Conservation (phyloP, 352 stramenopile genomes). For the Globisporangium emineosum region DNA sequence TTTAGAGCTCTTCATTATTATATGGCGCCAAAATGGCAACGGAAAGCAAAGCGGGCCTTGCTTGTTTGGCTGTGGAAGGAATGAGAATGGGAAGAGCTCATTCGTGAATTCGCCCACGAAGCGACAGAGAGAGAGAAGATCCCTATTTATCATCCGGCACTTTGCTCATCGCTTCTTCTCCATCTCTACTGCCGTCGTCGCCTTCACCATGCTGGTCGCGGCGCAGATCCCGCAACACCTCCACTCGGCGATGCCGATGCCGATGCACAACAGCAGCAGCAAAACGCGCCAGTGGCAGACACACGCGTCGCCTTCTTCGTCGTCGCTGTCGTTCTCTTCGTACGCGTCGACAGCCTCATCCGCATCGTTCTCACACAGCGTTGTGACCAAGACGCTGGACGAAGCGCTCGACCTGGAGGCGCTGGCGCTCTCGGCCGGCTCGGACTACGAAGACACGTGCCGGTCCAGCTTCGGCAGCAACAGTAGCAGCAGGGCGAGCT, state of each 20-base stretch:
- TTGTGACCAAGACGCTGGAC: constrained; percentile 20
- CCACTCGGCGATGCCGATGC: background rate
- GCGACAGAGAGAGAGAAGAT: background rate
- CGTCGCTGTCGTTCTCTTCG: background rate
- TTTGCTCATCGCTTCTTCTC: background rate
- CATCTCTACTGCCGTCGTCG: background rate
- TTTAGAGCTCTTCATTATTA: too few relatives aligned
- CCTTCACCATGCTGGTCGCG: background rate
- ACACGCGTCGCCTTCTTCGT: background rate
- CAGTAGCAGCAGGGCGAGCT: background rate
- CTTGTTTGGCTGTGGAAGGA: background rate
- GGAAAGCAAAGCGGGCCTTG: background rate
- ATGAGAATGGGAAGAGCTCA: background rate
- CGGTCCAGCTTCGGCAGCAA: constrained; percentile 7
- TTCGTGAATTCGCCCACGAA: constrained; percentile 3
- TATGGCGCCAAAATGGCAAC: background rate
- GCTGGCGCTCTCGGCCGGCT: constrained; percentile 29
- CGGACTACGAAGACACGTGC: constrained; percentile 24
- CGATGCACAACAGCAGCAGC: background rate
- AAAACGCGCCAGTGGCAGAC: background rate
- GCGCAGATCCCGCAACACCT: background rate
- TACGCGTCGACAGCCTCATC: background rate
- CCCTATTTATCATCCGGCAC: background rate
- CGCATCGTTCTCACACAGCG: constrained; percentile 8
- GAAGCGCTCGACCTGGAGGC: constrained; percentile 43